Conservation (phyloP, 352 stramenopile species). For the Plasmopara muralis region DNA sequence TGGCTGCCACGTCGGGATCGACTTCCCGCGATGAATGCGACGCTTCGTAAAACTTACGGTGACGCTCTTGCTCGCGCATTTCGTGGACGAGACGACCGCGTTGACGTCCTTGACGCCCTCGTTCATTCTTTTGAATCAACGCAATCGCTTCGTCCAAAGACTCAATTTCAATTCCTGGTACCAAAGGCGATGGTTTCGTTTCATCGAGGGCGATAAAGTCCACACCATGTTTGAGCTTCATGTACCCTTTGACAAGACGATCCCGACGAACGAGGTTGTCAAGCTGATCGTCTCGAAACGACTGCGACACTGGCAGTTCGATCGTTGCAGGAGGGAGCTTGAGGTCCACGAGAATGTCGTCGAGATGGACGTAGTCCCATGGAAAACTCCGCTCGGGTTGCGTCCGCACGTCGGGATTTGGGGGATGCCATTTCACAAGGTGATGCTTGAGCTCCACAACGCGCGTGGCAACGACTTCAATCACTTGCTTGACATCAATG, state of each 20-base stretch:
- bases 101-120: constrained; percentile 82
- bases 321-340: constrained; percentile 89
- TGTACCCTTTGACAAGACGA: constrained; percentile 82
- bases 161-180: constrained; percentile 15
- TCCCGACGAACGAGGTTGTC: constrained; percentile 64
- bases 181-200: constrained; percentile 22
- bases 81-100: constrained; percentile 80
- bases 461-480: constrained; percentile 88
- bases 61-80: constrained; percentile 79
- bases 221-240: constrained; percentile 85
- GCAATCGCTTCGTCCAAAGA: constrained; percentile 79
- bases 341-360: constrained; percentile 89
- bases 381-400: constrained; percentile 83
- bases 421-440: constrained; percentile 93
- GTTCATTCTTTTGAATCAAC: constrained; percentile 87
- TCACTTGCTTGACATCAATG: constrained; percentile 88
- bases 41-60: constrained; percentile 68
- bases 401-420: constrained; percentile 82
- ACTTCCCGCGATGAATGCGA: constrained; percentile 58
- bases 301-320: constrained; percentile 84
- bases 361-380: constrained; percentile 93
- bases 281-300: constrained; percentile 83
- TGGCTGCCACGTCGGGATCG: constrained; percentile 87
- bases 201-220: constrained; percentile 54
- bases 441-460: constrained; percentile 87